Evolutionary conservation across 2,329 filamentous ascomycete species (phyloP).

Genomic region (Trichophyton benhamiae): DNA sequence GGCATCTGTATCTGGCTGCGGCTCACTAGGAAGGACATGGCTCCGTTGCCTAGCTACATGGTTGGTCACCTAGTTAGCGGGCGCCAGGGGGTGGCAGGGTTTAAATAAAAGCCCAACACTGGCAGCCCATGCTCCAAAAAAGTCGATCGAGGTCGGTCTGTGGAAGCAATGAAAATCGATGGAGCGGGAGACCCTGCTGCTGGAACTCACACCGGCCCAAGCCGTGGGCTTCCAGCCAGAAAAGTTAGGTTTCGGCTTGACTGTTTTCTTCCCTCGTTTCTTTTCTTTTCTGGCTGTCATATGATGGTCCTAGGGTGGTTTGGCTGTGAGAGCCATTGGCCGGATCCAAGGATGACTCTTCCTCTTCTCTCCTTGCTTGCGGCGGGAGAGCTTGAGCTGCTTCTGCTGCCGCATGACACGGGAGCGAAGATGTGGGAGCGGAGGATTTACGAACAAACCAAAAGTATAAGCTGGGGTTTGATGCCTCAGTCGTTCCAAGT

Average conservation of each 20-base stretch:
- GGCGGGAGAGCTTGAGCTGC: neutral
- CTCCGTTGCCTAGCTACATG: neutral
- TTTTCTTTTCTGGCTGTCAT: neutral
- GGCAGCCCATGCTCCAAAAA: neutral
- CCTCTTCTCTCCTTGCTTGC: neutral
- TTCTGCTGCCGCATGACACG: constrained; percentile 2
- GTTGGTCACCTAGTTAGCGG: neutral
- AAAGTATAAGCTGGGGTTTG: neutral
- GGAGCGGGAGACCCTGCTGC: neutral
- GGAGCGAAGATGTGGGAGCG: neutral
- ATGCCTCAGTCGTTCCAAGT: neutral
- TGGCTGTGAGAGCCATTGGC: neutral
- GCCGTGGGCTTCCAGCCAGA: neutral
- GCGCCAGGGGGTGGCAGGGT: neutral
- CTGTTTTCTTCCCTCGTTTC: neutral
- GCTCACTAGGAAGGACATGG: neutral
- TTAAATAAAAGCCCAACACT: neutral
- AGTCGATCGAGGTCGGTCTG: neutral
- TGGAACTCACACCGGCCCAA: neutral
- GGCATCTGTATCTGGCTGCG: neutral
- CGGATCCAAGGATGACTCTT: neutral
- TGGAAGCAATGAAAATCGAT: neutral
- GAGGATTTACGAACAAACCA: neutral
- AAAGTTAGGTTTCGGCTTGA: neutral
- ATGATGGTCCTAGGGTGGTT: neutral